Evolutionary conservation across 2,329 filamentous ascomycete genomes (phyloP).

Genomic region (Fusarium cyanostomum): DNA sequence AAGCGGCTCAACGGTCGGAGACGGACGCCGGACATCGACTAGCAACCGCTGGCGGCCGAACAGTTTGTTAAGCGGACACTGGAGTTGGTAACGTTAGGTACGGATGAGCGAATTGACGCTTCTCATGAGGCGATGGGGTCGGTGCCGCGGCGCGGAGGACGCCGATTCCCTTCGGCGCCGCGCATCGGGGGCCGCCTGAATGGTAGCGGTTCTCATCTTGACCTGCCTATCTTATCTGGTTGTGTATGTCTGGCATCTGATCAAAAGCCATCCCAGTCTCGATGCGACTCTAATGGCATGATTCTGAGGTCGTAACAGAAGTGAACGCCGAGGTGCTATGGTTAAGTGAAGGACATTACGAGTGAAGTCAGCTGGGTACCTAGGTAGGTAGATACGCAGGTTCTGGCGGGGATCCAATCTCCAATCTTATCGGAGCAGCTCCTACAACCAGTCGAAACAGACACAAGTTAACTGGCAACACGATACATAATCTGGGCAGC

Average conservation of each 20-base stretch:
- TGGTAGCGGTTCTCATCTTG: conserved; percentile 25
- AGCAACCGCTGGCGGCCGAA: conserved; percentile 38
- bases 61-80: neutral
- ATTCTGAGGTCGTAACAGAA: neutral
- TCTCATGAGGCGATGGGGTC: conserved; percentile 38
- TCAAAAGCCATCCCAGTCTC: neutral
- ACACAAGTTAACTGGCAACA: neutral
- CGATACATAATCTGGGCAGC: neutral
- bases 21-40: conserved; percentile 41
- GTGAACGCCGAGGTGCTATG: neutral
- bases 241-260: neutral
- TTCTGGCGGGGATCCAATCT: too few species aligned
- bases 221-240: conserved; percentile 23
- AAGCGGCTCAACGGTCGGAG: conserved; percentile 31
- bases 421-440: too few species aligned
- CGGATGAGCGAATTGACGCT: conserved; percentile 23
- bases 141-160: conserved; percentile 41
- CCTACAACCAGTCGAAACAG: too few species aligned
- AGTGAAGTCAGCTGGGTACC: too few species aligned
- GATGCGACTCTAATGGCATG: conserved; percentile 30
- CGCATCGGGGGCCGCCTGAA: conserved; percentile 35
- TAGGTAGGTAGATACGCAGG: too few species aligned
- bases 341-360: neutral
- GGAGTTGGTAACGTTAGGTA: conserved; percentile 17
- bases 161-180: conserved; percentile 39